Evolutionary conservation across 2,329 filamentous ascomycete species (phyloP), one percentile per base, ranked within the genome.

Genomic region (Plectosphaerella cucumerina): DNA sequence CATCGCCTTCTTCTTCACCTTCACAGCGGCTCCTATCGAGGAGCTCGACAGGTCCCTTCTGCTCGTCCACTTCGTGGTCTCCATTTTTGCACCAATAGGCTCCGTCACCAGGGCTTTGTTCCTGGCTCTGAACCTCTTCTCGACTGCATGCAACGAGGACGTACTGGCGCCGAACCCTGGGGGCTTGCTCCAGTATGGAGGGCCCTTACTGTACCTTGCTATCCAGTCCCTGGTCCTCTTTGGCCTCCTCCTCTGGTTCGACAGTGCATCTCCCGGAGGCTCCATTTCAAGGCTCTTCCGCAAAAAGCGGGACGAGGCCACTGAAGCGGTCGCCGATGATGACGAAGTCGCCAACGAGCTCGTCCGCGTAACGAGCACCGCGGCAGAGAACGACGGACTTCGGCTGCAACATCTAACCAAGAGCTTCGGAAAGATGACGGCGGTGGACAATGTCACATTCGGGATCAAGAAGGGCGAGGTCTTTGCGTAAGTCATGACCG

Each of bases 381-480:
- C 39, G 4, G 17, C 37, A 8, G 58, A 60, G 5, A 59, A 63
- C 3, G 65, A 70, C 3, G 88, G 89, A 15, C 80, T 97, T 14
- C 82, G 86, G n/a, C 88, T 95, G 5, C 68, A 89, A 42, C 84
- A 95, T 63, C 72, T 96, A 2, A 90, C 85, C 31, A 97, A 96
- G 67, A 77, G 80, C 0, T 97, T 96, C 58, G 82, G 84, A 12
- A 78, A 78, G 54, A 86, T 87, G 58, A 83, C 85, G 1, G 92
- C 90, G 3, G 90, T 97, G n/a, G 86, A 96, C 59, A 89, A 96
- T 60, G 82, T 95, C 42, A 89, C 87, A 0, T 96, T 97, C 60
- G 86, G 87, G n/a, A 86, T 97, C 33, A 80, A 82, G n/a, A 82
- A 82, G 45, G 87, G 89, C 46, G 87, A 96, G 64, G 88, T 96